Evolutionary conservation across 768 basidiomycete species (phyloP).

Genomic region (Gyrodon lividus): DNA sequence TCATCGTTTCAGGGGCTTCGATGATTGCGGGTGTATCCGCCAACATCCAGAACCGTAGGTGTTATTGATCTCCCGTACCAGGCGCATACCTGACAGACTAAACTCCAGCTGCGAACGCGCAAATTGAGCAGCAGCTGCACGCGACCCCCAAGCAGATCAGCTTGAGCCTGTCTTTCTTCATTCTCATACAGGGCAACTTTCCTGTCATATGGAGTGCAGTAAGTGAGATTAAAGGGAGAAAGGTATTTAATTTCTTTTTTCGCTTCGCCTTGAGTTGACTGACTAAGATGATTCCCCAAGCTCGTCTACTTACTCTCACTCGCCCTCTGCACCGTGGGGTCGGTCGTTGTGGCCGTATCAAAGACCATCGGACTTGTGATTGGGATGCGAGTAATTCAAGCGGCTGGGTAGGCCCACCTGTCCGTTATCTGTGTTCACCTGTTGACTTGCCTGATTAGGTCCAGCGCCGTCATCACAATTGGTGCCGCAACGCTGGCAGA

Average conservation of each 20-base stretch:
- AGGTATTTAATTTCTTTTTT: slow-evolving; percentile 29
- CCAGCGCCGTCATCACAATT: slow-evolving; percentile 61
- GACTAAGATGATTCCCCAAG: slow-evolving; percentile 25
- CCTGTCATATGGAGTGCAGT: slow-evolving; percentile 71
- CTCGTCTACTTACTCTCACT: slow-evolving; percentile 56
- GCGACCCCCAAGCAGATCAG: slow-evolving; percentile 65
- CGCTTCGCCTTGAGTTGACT: too few relatives aligned
- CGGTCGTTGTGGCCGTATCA: slow-evolving; percentile 57
- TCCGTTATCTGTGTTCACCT: too few relatives aligned
- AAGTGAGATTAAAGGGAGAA: slow-evolving; percentile 76
- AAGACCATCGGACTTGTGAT: slow-evolving; percentile 58
- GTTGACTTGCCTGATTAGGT: slow-evolving; percentile 33
- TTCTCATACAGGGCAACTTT: slow-evolving; percentile 64
- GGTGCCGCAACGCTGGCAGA: slow-evolving; percentile 80
- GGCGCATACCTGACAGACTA: background rate
- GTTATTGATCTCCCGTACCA: background rate
- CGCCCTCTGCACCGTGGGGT: slow-evolving; percentile 53
- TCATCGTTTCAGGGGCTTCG: slow-evolving; percentile 29
- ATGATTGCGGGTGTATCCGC: slow-evolving; percentile 27
- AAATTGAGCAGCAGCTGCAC: slow-evolving; percentile 60
- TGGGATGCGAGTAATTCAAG: slow-evolving; percentile 67
- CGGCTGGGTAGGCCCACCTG: slow-evolving; percentile 45
- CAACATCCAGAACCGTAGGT: slow-evolving; percentile 29
- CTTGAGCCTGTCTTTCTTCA: slow-evolving; percentile 67
- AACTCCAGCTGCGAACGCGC: slow-evolving; percentile 60